phyloP scores from a whole-genome alignment of 208 protist species.

The Acanthamoeba divionensis region DNA sequence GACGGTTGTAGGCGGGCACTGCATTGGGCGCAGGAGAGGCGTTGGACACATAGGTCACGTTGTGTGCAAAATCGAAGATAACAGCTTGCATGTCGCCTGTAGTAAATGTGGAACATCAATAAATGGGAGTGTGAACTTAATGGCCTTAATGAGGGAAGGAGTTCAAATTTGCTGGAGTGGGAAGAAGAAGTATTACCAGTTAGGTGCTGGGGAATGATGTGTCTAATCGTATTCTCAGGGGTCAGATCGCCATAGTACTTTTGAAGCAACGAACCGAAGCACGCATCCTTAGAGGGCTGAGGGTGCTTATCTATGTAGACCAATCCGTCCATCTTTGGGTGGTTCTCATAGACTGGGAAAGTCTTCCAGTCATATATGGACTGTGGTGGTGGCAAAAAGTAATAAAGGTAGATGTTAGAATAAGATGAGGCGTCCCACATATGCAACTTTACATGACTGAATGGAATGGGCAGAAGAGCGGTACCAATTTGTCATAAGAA shows the following conservation, averaged over 20 bases:
- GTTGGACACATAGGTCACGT: slow-evolving; percentile 54
- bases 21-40: not conserved
- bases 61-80: slow-evolving; percentile 12
- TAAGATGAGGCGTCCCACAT: not conserved
- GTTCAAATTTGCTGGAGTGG: not conserved
- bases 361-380: slow-evolving; percentile 53
- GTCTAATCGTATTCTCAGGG: not conserved
- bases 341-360: not conserved
- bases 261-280: not conserved
- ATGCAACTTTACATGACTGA: not conserved
- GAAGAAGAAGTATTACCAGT: slow-evolving; percentile 33
- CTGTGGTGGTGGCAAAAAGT: not conserved
- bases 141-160: not conserved
- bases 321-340: slow-evolving; percentile 39
- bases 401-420: not conserved
- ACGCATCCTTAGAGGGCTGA: slow-evolving; percentile 42
- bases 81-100: not conserved
- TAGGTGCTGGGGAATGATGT: not conserved
- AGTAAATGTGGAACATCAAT: not conserved
- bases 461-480: not conserved
- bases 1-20: slow-evolving; percentile 38
- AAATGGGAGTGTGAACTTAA: not conserved
- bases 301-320: slow-evolving; percentile 49
- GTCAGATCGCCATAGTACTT: slow-evolving; percentile 11
- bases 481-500: slow-evolving; percentile 45